phyloP scores from a whole-genome alignment of 768 basidiomycete genomes.

The Cubamyces lactineus region DNA sequence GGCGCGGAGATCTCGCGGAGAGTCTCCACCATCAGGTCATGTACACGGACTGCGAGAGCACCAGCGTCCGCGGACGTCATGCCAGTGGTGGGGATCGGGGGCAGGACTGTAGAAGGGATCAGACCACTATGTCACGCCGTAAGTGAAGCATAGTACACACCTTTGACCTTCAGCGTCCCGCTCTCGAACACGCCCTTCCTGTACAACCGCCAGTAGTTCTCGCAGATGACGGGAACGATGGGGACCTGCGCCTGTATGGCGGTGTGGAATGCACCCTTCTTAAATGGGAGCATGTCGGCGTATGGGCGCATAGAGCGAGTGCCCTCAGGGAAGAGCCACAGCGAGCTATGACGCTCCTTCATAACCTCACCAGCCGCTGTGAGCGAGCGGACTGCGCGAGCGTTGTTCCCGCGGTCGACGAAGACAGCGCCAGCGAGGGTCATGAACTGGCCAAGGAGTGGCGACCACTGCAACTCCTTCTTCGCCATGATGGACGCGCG shows the following conservation, averaged over 20 bases:
- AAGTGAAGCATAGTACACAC: constrained; percentile 45
- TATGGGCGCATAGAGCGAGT: constrained; percentile 75
- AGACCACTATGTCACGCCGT: background rate
- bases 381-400: constrained; percentile 74
- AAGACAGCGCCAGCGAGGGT: constrained; percentile 88
- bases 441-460: constrained; percentile 90
- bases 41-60: constrained; percentile 66
- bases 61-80: constrained; percentile 72
- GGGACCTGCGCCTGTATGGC: constrained; percentile 91
- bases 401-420: constrained; percentile 82
- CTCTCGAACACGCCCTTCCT: constrained; percentile 73
- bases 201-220: constrained; percentile 93
- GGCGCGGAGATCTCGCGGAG: constrained; percentile 77
- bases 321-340: constrained; percentile 98
- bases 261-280: constrained; percentile 98
- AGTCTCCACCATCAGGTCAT: constrained; percentile 76
- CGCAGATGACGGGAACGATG: constrained; percentile 87
- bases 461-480: constrained; percentile 82
- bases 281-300: constrained; percentile 81
- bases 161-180: constrained; percentile 81
- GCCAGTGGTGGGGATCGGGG: constrained; percentile 78
- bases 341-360: constrained; percentile 67
- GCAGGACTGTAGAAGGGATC: constrained; percentile 66
- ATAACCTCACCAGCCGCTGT: constrained; percentile 77
- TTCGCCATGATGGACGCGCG: constrained; percentile 91